Evolutionary conservation across 805 yeast genomes (phyloP).

Genomic region (Teunomyces panamensis): DNA sequence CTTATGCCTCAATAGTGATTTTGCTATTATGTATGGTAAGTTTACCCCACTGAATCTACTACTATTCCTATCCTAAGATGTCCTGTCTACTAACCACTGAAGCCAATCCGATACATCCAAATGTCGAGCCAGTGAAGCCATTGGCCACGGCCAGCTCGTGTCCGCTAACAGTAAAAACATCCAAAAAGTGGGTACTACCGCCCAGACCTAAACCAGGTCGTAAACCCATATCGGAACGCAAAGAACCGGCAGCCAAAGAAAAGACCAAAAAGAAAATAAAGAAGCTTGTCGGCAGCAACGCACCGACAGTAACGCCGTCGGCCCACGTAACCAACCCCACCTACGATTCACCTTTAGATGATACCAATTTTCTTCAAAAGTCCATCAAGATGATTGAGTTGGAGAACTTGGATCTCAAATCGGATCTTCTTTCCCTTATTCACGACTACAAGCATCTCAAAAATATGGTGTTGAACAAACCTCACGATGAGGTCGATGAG

Average conservation of each 20-base stretch:
- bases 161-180: slow-evolving; percentile 43
- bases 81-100: not conserved
- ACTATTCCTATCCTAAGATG: too few relatives aligned
- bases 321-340: not conserved
- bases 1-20: not conserved
- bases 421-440: slow-evolving; percentile 32
- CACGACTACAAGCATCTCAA: slow-evolving; percentile 40
- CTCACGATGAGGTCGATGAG: slow-evolving; percentile 4
- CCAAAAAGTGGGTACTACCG: slow-evolving; percentile 81
- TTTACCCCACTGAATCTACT: not conserved
- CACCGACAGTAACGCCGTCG: too few relatives aligned
- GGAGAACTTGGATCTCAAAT: slow-evolving; percentile 36
- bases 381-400: slow-evolving; percentile 16
- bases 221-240: slow-evolving; percentile 34
- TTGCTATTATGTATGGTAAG: slow-evolving; percentile 2
- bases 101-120: slow-evolving; percentile 4
- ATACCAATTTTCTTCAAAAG: not conserved
- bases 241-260: slow-evolving; percentile 4
- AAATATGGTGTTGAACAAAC: slow-evolving; percentile 22
- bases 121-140: not conserved
- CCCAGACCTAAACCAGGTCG: slow-evolving; percentile 79
- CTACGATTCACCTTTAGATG: not conserved
- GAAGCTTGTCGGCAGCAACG: not conserved
- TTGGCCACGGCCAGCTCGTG: not conserved
- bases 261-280: slow-evolving; percentile 6